These are phyloP conservation scores for Naganishia liquefaciens DNA, from an alignment of 1,284 basidiomycete species.

Conservation along the genomic window DNA sequence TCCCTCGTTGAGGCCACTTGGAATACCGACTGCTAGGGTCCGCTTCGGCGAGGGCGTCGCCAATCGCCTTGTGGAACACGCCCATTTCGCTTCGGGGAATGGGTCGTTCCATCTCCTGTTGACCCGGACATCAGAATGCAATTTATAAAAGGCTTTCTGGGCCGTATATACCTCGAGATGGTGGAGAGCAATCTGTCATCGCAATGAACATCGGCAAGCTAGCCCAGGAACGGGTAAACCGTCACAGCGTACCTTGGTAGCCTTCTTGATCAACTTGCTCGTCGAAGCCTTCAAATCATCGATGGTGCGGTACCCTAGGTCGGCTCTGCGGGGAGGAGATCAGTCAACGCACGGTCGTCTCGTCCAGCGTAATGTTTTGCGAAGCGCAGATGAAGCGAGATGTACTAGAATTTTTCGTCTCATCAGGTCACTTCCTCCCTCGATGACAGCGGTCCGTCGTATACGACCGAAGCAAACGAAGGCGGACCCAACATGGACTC, in stretches of 20 bases:
- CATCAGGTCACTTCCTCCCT: too few species aligned
- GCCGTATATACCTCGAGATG: constrained; percentile 1
- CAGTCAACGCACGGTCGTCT: too few species aligned
- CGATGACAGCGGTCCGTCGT: too few species aligned
- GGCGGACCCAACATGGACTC: too few species aligned
- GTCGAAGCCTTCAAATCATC: constrained; percentile 22
- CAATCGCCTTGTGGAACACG: background rate
- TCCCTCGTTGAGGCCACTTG: background rate
- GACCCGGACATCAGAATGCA: background rate
- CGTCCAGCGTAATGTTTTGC: too few species aligned
- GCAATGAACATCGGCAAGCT: background rate
- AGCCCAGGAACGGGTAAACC: background rate
- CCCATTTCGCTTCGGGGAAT: constrained; percentile 16
- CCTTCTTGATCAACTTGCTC: constrained; percentile 13
- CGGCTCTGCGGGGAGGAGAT: constrained; percentile 30
- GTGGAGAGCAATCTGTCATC: constrained; percentile 9
- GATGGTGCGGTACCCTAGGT: constrained; percentile 39
- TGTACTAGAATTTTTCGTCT: too few species aligned
- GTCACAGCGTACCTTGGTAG: constrained; percentile 1
- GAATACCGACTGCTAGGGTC: constrained; percentile 12
- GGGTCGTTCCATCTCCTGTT: constrained; percentile 22
- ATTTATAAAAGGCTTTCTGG: too few species aligned
- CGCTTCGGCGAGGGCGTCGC: constrained; percentile 2
- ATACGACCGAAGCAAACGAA: too few species aligned
- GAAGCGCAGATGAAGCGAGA: too few species aligned